phyloP scores from a whole-genome alignment of 2,329 filamentous ascomycete genomes.

The Colletotrichum horii region DNA sequence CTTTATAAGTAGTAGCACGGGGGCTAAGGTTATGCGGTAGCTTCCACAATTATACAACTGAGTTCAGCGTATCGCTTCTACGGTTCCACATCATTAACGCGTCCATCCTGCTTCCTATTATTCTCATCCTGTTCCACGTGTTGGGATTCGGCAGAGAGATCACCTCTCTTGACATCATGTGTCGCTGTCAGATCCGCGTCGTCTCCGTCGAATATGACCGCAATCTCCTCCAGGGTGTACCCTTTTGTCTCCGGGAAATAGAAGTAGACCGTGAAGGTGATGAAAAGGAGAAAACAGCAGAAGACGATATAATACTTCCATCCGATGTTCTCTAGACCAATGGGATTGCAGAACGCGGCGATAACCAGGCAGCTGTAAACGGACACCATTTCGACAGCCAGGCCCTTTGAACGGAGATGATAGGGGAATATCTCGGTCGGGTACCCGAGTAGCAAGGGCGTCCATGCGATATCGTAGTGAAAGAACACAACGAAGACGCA shows the following conservation, averaged over 20 bases:
- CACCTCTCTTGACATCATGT: too few species aligned
- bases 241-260: conserved; percentile 39
- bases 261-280: conserved; percentile 40
- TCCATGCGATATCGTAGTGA: conserved; percentile 40
- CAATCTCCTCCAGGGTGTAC: conserved; percentile 3
- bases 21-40: too few species aligned
- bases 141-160: too few species aligned
- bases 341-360: conserved; percentile 45
- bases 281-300: conserved; percentile 35
- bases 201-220: background rate
- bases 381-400: conserved; percentile 8
- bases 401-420: conserved; percentile 18
- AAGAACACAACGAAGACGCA: conserved; percentile 43
- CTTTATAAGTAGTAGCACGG: too few species aligned
- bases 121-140: too few species aligned
- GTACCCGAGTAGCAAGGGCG: conserved; percentile 35
- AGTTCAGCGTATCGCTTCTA: too few species aligned
- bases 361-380: conserved; percentile 29
- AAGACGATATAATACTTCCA: conserved; percentile 49
- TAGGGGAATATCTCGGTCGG: conserved; percentile 31
- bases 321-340: conserved; percentile 38
- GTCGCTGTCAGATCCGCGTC: too few species aligned
- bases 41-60: too few species aligned
- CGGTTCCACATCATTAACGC: too few species aligned
- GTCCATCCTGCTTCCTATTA: too few species aligned